These are phyloP conservation scores for Nicotiana knightiana DNA, from an alignment of 257 asterid species.

Conservation along the genomic window DNA sequence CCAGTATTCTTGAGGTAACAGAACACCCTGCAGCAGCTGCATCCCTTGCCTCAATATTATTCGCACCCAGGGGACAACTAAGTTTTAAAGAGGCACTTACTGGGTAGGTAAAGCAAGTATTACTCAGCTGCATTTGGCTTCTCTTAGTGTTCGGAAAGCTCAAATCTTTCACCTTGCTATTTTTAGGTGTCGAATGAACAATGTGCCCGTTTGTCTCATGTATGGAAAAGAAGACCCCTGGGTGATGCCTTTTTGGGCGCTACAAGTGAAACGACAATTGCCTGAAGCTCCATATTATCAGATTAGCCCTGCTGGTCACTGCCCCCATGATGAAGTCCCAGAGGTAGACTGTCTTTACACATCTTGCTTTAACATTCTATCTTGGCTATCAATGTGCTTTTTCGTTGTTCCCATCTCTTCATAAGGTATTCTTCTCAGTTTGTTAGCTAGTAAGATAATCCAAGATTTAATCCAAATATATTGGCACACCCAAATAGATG, in stretches of 20 bases:
- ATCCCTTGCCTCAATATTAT: constrained; percentile 82
- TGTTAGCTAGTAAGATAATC: background rate
- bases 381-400: background rate
- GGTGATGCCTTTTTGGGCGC: constrained; percentile 82
- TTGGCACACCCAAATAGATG: background rate
- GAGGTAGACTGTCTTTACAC: constrained; percentile 46
- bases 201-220: constrained; percentile 63
- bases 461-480: background rate
- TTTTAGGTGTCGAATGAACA: constrained; percentile 61
- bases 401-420: background rate
- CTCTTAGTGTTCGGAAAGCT: background rate
- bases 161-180: background rate
- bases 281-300: constrained; percentile 83
- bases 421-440: background rate
- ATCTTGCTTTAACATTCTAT: background rate
- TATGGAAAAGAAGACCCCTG: constrained; percentile 97
- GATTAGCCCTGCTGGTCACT: constrained; percentile 96
- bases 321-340: constrained; percentile 98
- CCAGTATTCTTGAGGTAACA: constrained; percentile 59
- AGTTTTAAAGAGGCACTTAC: constrained; percentile 67
- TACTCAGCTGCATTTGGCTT: background rate
- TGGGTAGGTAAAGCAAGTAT: constrained; percentile 32
- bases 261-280: constrained; percentile 54
- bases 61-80: constrained; percentile 69
- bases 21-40: constrained; percentile 98